Base-by-base conservation (phyloP, 163 green algal species). In the Scenedesmus sp. region DNA sequence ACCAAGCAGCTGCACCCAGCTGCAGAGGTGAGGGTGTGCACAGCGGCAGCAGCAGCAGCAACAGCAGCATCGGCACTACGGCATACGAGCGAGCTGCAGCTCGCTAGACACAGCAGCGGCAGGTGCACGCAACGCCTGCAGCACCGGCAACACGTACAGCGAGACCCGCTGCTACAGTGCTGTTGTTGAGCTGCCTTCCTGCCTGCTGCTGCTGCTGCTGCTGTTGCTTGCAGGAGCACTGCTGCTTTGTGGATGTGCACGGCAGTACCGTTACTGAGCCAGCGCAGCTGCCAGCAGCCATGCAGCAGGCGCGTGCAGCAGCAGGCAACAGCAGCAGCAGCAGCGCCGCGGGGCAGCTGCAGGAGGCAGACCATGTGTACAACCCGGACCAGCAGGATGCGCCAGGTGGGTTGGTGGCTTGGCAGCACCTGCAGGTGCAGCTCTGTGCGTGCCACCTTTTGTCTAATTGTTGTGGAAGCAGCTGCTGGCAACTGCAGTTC, bases 181-280 rank as follows among this genome's bases (percentile, higher is more conserved):
- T 46, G 34, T 46, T 46, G 34, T 46, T 46, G 34, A 46, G 34
- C 34, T 46, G 34, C 34, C 34, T 46, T 46, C 34, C 34, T 46
- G 13, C 8, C 5, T 52, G 1, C 77, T 57, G 34, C 9, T 13
- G 57, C 9, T 87, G 16, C 54, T 88, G 57, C 2, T 62, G 54
- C 34, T 73, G 26, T 15, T 84, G 70, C 12, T 18, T 86, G 88
- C 88, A 92, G 88, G 88, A 67, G 1, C 74, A 91, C 2, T 98
- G 96, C 93, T 98, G 96, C 93, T 96, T 94, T 88, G 94, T 93
- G 23, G 87, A 94, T 20, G 70, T 98, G 46, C 77, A 90, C 59
- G 95, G 94, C 7, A 73, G 20, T 3, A 23, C 82, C 87, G 88
- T 91, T n/a, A 77, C 79, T 54, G 60, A 89, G 34, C 0, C 86